Evolutionary conservation across 192 early-diverging fungal species (phyloP).

Genomic region (Podila verticillata): DNA sequence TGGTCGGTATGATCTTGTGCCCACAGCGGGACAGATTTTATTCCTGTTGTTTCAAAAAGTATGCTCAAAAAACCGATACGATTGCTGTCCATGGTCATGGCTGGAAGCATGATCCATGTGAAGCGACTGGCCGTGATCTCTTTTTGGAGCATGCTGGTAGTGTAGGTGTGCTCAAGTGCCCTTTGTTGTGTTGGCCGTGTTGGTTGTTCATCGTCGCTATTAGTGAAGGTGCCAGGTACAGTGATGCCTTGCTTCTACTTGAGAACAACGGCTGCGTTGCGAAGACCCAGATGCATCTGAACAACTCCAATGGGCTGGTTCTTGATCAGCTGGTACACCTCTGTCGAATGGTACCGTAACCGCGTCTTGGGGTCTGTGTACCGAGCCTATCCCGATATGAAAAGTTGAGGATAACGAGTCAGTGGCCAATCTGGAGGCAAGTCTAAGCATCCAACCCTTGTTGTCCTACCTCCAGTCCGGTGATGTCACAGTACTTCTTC

Average conservation of each 20-base stretch:
- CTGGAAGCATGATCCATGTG: no score
- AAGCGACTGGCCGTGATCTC: no score
- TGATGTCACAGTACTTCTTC: conserved; percentile 94
- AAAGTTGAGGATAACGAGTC: not conserved
- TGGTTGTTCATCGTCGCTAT: no score
- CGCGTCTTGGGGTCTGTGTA: conserved; percentile 92
- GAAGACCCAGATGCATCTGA: conserved; percentile 80
- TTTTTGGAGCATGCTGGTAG: no score
- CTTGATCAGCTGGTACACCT: conserved; percentile 82
- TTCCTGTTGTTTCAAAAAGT: not conserved
- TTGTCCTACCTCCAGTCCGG: conserved; percentile 76
- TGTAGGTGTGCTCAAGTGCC: no score
- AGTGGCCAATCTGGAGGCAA: no score
- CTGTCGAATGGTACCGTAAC: conserved; percentile 82
- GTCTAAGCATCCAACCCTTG: no score
- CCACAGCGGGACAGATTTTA: not conserved
- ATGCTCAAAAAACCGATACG: not conserved
- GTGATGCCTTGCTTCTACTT: no score
- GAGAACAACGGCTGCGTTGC: conserved; percentile 78
- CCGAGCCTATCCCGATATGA: conserved; percentile 54
- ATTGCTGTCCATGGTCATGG: no score
- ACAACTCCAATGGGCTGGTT: conserved; percentile 78
- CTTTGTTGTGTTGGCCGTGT: no score
- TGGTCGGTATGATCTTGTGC: not conserved
- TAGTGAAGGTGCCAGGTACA: no score